Base-by-base conservation (phyloP, 768 basidiomycete species). In the Hydnomerulius pinastri region DNA sequence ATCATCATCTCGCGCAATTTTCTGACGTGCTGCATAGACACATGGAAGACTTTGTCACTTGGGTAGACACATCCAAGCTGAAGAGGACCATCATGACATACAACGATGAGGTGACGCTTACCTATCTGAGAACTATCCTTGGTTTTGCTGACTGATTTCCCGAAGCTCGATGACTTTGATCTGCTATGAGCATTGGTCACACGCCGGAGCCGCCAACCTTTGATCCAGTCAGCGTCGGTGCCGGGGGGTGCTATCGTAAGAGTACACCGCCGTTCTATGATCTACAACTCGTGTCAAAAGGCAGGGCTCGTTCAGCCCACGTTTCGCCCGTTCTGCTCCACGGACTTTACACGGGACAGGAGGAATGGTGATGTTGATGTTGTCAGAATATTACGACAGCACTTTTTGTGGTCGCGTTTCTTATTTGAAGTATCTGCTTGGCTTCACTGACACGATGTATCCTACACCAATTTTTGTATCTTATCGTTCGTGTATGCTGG, bases 1-100 rank as follows among this genome's bases (percentile, higher is more conserved):
- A 35, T 29, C 57, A 32, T 50, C 38, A 52, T 32, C 27, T 12
- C 37, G 43, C 9, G 4, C 27, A 18, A 21, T 21, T 45, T 43
- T 54, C 52, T 52, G 41, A 56, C 20, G 30, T 33, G 40, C 27
- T 18, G 28, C 23, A 20, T 50, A 91, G 96, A 61, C 90, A 93
- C 58, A 95, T 97, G 94, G 94, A 98, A 65, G 97, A 99, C 77
- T 99, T 95, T 71, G 92, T 98, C 38, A 99, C 97, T 29, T 99
- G 97, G 97, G 95, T 98, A 18, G 95, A 98, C 65, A 92, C 92
- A 21, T 95, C 92, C 58, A 96, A 96, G 68, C 81, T 98, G 65
- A 98, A 96, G 83, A 80, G 96, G 47, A 94, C 92, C 0, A 85
- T 98, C 71, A 87, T 94, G 89, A 72, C 77, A 52, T 99, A 99